A percentile compares a stretch with the other conserved stretches of the same genome.
phyloP scores from a whole-genome alignment of 1,284 basidiomycete species.

The Rhodotorula mucilaginosa region DNA sequence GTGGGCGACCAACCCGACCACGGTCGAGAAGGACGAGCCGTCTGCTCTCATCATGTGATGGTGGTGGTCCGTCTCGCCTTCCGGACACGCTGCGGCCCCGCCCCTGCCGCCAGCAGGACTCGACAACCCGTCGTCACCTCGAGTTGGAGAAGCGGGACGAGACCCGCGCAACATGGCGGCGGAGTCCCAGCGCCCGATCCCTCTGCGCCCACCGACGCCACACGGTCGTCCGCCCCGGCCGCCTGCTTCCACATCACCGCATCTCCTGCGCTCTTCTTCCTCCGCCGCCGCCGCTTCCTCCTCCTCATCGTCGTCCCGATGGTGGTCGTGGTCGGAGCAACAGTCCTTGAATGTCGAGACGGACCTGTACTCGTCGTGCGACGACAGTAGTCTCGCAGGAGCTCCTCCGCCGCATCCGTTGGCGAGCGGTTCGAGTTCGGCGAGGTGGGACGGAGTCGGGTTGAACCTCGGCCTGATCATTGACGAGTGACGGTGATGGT shows the following conservation, averaged over 20 bases:
- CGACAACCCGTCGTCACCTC: not conserved
- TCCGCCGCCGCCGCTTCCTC: not conserved
- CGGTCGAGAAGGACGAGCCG: slow-evolving; percentile 60
- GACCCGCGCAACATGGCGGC: too few species aligned
- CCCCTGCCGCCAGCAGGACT: too few species aligned
- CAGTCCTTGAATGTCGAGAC: not conserved
- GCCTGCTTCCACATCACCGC: not conserved
- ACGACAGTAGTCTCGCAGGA: too few species aligned
- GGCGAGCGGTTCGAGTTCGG: slow-evolving; percentile 38
- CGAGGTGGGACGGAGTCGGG: slow-evolving; percentile 19
- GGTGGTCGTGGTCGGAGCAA: not conserved
- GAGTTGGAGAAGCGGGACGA: not conserved
- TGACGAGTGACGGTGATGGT: slow-evolving; percentile 15
- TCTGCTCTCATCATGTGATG: slow-evolving; percentile 10
- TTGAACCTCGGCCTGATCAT: slow-evolving; percentile 10
- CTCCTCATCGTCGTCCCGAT: not conserved
- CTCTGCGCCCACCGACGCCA: not conserved
- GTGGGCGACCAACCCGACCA: slow-evolving; percentile 79
- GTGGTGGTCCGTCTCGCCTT: not conserved
- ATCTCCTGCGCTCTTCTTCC: not conserved
- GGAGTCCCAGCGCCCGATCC: too few species aligned
- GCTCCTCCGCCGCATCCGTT: not conserved
- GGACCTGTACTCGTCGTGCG: not conserved
- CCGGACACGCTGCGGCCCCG: not conserved
- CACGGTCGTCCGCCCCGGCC: not conserved